A percentile compares a stretch with the other conserved stretches of the same genome.
Evolutionary conservation across 257 asterid genomes (phyloP).

Genomic region (Plectranthus barbatus): DNA sequence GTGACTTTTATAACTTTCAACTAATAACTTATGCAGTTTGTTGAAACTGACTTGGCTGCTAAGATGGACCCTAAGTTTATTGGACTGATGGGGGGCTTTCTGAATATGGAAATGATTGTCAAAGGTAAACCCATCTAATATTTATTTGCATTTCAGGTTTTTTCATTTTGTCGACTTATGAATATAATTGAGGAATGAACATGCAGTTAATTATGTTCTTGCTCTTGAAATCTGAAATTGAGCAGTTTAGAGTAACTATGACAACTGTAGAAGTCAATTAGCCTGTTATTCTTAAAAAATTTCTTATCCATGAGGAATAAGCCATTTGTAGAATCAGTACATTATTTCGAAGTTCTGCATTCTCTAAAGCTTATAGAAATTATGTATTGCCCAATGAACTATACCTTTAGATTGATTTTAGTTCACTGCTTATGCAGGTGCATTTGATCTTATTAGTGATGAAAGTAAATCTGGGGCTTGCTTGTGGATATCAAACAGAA

Average conservation of each 20-base stretch:
- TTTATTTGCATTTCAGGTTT: conserved; percentile 4
- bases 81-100: conserved; percentile 47
- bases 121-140: conserved; percentile 43
- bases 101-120: conserved; percentile 77
- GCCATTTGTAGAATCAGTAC: conserved; percentile 9
- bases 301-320: neutral
- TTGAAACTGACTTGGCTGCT: conserved; percentile 65
- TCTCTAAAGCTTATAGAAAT: neutral
- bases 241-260: conserved; percentile 4
- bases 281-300: neutral
- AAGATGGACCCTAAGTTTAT: conserved; percentile 36
- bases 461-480: conserved; percentile 93
- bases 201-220: neutral
- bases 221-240: neutral
- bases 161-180: neutral
- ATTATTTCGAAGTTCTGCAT: neutral
- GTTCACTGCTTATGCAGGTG: conserved; percentile 43
- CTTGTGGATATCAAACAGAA: conserved; percentile 79
- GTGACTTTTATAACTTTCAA: conserved; percentile 4
- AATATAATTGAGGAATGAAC: conserved; percentile 1
- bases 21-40: conserved; percentile 49
- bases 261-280: neutral
- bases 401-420: conserved; percentile 10
- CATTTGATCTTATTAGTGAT: conserved; percentile 70
- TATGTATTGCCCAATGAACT: neutral